These are phyloP conservation scores for Fagopyrum tataricum DNA, from an alignment of 148 eudicot genomes.

Conservation along the genomic window DNA sequence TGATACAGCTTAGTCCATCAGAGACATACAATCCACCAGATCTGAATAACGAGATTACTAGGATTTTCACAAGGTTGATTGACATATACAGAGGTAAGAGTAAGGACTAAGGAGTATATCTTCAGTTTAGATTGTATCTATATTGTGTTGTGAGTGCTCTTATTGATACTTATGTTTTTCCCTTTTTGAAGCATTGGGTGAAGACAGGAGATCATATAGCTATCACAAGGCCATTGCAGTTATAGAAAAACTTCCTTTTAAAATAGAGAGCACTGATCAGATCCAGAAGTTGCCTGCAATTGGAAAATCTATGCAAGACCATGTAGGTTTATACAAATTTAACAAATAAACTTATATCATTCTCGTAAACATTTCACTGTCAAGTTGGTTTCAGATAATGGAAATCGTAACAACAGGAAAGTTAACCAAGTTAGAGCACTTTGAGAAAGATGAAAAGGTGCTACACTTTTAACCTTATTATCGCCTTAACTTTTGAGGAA, in stretches of 20 bases:
- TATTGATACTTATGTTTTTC: background rate
- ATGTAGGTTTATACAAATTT: constrained; percentile 32
- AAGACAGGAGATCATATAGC: constrained; percentile 90
- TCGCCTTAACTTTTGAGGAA: background rate
- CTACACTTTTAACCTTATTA: background rate
- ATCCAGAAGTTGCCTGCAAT: constrained; percentile 81
- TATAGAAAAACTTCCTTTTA: constrained; percentile 84
- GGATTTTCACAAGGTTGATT: constrained; percentile 73
- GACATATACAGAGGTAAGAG: constrained; percentile 74
- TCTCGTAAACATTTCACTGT: background rate
- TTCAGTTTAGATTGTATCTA: background rate
- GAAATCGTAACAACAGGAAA: constrained; percentile 87
- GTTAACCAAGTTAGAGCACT: constrained; percentile 91
- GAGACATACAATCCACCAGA: constrained; percentile 71
- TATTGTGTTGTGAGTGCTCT: background rate
- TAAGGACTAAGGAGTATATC: background rate
- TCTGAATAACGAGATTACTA: constrained; percentile 63
- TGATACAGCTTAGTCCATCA: constrained; percentile 35
- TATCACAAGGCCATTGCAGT: constrained; percentile 90
- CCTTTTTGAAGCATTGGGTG: constrained; percentile 60
- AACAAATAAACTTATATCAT: background rate
- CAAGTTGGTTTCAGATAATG: constrained; percentile 51
- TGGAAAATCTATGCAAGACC: constrained; percentile 90
- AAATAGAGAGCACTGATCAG: constrained; percentile 72
- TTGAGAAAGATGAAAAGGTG: constrained; percentile 93